phyloP scores from a whole-genome alignment of 2,329 filamentous ascomycete genomes.

The Aspergillus sp. region DNA sequence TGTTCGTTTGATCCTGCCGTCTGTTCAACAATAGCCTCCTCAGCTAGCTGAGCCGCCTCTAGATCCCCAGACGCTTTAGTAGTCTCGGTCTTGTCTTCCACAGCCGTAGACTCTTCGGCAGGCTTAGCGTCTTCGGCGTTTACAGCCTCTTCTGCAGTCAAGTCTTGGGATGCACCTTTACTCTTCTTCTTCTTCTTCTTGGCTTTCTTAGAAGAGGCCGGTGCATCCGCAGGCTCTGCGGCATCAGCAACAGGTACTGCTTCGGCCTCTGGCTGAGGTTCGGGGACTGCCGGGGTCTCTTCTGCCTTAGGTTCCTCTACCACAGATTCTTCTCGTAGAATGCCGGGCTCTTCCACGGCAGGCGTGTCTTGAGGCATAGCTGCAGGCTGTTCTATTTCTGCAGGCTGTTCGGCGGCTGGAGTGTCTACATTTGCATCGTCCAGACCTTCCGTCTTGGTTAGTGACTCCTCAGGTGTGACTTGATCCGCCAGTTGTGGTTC shows the following conservation, averaged over 20 bases:
- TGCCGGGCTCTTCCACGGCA: not conserved
- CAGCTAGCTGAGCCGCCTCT: not conserved
- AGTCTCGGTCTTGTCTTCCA: not conserved
- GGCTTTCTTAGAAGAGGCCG: slow-evolving; percentile 23
- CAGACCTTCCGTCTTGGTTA: not conserved
- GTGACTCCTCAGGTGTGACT: not conserved
- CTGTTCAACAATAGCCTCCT: not conserved
- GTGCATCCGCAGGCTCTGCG: slow-evolving; percentile 16
- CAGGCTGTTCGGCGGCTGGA: not conserved
- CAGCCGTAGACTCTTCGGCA: not conserved
- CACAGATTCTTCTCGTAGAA: not conserved
- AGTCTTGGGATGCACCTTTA: slow-evolving; percentile 12
- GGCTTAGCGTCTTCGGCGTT: not conserved
- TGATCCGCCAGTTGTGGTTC: not conserved
- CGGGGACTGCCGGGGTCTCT: not conserved
- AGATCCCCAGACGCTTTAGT: not conserved
- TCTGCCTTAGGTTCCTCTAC: not conserved
- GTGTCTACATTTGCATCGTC: not conserved
- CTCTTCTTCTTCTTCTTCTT: slow-evolving; percentile 31
- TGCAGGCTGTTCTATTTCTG: not conserved
- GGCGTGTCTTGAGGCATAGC: not conserved
- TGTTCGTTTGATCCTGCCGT: not conserved
- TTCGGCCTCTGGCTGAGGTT: slow-evolving; percentile 4
- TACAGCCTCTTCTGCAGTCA: slow-evolving; percentile 9
- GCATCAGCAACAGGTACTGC: slow-evolving; percentile 1